A percentile compares a stretch with the other conserved stretches of the same genome.
phyloP scores from a whole-genome alignment of 2,329 filamentous ascomycete genomes.

The Periconia sp. region DNA sequence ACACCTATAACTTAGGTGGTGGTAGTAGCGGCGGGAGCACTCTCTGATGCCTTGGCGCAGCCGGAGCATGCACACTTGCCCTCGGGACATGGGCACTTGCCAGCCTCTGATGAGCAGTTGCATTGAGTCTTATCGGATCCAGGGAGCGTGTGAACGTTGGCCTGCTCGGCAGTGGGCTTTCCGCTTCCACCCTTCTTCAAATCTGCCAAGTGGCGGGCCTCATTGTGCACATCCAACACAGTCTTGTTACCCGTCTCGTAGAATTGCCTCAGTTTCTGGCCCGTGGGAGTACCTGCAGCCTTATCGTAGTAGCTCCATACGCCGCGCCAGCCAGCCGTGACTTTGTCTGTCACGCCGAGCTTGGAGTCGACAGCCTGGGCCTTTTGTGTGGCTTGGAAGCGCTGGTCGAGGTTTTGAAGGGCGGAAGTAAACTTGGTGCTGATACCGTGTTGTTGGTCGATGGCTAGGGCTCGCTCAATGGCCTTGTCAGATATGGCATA shows the following conservation, averaged over 20 bases:
- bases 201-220: constrained; percentile 85
- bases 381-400: constrained; percentile 85
- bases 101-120: constrained; percentile 49
- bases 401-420: constrained; percentile 75
- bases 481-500: constrained; percentile 80
- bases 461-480: constrained; percentile 78
- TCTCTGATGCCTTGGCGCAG: constrained; percentile 45
- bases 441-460: constrained; percentile 89
- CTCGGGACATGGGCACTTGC: constrained; percentile 49
- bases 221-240: constrained; percentile 88
- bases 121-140: constrained; percentile 49
- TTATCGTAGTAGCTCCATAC: constrained; percentile 66
- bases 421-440: constrained; percentile 76
- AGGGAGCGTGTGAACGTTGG: constrained; percentile 41
- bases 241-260: constrained; percentile 85
- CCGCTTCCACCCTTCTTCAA: constrained; percentile 66
- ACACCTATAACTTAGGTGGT: background rate
- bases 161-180: constrained; percentile 39
- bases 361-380: constrained; percentile 81
- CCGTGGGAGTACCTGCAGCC: constrained; percentile 82
- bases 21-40: constrained; percentile 1
- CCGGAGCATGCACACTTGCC: constrained; percentile 51
- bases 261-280: constrained; percentile 83
- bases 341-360: constrained; percentile 78
- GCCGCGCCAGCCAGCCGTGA: constrained; percentile 66